A percentile compares a stretch with the other conserved stretches of the same genome.
phyloP scores from a whole-genome alignment of 345 rosid species.

The Clausena lansium region DNA sequence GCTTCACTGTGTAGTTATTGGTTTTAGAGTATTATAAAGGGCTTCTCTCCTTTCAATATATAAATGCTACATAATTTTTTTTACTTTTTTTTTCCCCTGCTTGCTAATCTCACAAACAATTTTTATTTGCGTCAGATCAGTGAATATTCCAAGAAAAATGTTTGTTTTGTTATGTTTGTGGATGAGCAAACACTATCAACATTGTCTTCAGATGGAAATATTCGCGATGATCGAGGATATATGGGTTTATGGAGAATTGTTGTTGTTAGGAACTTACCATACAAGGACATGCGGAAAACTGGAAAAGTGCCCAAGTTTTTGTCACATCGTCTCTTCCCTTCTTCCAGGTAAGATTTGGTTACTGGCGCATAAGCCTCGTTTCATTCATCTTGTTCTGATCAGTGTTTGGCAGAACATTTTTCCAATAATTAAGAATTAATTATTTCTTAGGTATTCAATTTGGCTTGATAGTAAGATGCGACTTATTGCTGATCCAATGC shows the following conservation, averaged over 20 bases:
- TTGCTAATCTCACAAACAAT: not conserved
- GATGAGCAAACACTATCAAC: slow-evolving; percentile 80
- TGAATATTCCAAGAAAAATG: slow-evolving; percentile 75
- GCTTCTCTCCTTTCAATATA: not conserved
- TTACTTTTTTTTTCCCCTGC: not conserved
- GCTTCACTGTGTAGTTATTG: not conserved
- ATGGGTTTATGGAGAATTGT: slow-evolving; percentile 89
- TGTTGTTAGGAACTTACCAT: slow-evolving; percentile 74
- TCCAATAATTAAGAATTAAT: not conserved
- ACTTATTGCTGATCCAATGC: slow-evolving; percentile 74
- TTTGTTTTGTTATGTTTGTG: slow-evolving; percentile 87
- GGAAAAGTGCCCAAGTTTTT: slow-evolving; percentile 95
- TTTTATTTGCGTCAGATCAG: slow-evolving; percentile 59
- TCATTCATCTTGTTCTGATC: not conserved
- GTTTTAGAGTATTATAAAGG: not conserved
- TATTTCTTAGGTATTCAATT: slow-evolving; percentile 68
- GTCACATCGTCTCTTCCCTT: slow-evolving; percentile 91
- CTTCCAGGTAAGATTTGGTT: slow-evolving; percentile 65
- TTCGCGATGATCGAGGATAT: slow-evolving; percentile 65
- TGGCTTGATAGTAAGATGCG: slow-evolving; percentile 98
- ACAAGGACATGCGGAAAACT: slow-evolving; percentile 73
- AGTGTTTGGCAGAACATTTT: slow-evolving; percentile 10
- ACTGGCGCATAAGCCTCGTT: slow-evolving; percentile 19
- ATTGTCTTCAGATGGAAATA: slow-evolving; percentile 70
- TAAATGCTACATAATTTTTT: not conserved